A percentile compares a stretch with the other conserved stretches of the same genome.
These are phyloP conservation scores for Lactarius sanguifluus DNA, from an alignment of 768 basidiomycete genomes.

Conservation along the genomic window DNA sequence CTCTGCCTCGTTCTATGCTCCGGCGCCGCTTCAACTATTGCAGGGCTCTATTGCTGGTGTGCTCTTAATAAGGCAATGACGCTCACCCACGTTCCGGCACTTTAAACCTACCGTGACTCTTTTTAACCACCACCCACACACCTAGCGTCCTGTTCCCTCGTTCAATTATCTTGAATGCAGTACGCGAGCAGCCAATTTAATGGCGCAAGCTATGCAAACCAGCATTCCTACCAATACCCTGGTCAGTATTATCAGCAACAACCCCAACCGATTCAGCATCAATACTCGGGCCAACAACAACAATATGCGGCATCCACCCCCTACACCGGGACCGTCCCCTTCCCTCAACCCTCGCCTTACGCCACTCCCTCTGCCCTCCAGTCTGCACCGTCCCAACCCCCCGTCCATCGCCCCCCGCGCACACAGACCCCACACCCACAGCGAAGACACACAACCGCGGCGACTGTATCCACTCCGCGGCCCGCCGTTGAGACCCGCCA, in stretches of 20 bases:
- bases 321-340: conserved; percentile 12
- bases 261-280: conserved; percentile 28
- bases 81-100: conserved; percentile 24
- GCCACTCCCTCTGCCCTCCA: conserved; percentile 17
- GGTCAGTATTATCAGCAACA: conserved; percentile 26
- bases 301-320: conserved; percentile 21
- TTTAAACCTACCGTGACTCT: conserved; percentile 7
- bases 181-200: conserved; percentile 20
- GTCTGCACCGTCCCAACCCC: conserved; percentile 11
- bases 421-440: conserved; percentile 35
- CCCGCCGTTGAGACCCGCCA: conserved; percentile 54
- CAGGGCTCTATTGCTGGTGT: neutral
- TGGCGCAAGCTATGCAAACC: conserved; percentile 6
- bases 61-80: conserved; percentile 28
- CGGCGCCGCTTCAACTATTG: neutral
- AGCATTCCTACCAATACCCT: conserved; percentile 17
- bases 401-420: conserved; percentile 16
- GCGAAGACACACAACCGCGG: conserved; percentile 39
- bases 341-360: conserved; percentile 24
- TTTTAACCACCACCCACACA: conserved; percentile 15
- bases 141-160: neutral
- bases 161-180: conserved; percentile 21
- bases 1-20: neutral
- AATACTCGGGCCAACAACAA: conserved; percentile 28
- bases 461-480: conserved; percentile 16